Evolutionary conservation across 176 grass and related monocot species (phyloP).

Genomic region (Thalia dealbata): DNA sequence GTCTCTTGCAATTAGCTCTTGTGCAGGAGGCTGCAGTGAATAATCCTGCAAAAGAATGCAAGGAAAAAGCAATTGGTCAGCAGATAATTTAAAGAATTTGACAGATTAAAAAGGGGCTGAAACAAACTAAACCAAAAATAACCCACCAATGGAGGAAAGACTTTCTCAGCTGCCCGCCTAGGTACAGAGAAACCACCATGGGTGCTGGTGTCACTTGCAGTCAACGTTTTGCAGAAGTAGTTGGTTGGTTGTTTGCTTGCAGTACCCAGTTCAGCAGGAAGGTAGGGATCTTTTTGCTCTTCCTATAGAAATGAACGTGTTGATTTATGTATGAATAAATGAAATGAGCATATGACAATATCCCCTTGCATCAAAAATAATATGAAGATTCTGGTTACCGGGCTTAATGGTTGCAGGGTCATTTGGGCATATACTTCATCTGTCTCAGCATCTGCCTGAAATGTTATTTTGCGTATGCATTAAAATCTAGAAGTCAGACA

Average conservation of each 20-base stretch:
- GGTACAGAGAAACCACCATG: slow-evolving; percentile 98
- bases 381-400: slow-evolving; percentile 31
- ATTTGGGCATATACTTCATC: slow-evolving; percentile 99
- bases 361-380: slow-evolving; percentile 11
- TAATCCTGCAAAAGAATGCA: slow-evolving; percentile 49
- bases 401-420: slow-evolving; percentile 80
- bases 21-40: slow-evolving; percentile 77
- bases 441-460: slow-evolving; percentile 80
- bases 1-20: slow-evolving; percentile 79
- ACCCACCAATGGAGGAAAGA: slow-evolving; percentile 80
- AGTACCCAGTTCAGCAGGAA: slow-evolving; percentile 65
- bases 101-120: slow-evolving; percentile 2
- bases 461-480: slow-evolving; percentile 14
- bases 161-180: slow-evolving; percentile 90
- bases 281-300: slow-evolving; percentile 87
- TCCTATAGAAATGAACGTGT: slow-evolving; percentile 39
- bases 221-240: slow-evolving; percentile 97
- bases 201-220: slow-evolving; percentile 93
- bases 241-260: slow-evolving; percentile 86
- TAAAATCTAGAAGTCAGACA: not conserved
- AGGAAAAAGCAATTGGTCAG: slow-evolving; percentile 11
- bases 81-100: not conserved
- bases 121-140: not conserved
- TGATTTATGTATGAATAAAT: slow-evolving; percentile 7
- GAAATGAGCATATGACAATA: slow-evolving; percentile 3